Base-by-base conservation (phyloP, 2,329 filamentous ascomycete genomes). In the Colletotrichum theobromicola region DNA sequence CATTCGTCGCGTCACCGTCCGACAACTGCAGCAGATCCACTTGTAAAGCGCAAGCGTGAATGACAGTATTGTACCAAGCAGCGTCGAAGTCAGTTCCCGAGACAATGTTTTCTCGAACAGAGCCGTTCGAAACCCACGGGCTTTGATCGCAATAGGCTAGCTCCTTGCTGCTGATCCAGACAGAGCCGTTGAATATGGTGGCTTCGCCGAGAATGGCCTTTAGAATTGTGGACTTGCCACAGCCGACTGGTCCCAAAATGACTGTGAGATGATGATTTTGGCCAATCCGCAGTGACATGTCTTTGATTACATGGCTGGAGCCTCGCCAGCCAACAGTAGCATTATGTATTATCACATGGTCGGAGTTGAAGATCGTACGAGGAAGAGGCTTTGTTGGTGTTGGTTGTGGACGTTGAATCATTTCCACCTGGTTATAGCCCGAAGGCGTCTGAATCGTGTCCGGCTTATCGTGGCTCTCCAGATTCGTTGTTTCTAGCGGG, bases 81-180 rank as follows among this genome's bases (percentile, higher is more conserved):
- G 76, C 76, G 10, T 86, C 81, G 15, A 65, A 65, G 30, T 24
- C 15, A 0, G 79, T 79, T 4, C 77, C 58, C 0, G 83, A 85
- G 1, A 84, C 69, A 7, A 88, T 85, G 46, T 84, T 85, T 1
- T 84, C 76, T 12, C 80, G 79, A n/a, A 88, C 77, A 0, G 82
- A 84, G 4, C 75, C 80, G 71, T 88, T 87, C 6, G 80, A 80
- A 4, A 87, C 80, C 85, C 86, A 89, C 1, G 86, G 83, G 0
- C 78, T 81, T 67, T 89, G 87, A 60, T 83, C 82, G 67, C 85
- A 87, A 76, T 85, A 88, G 0, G 83, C 85, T 16, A 85, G 72
- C 35, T 80, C 79, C 1, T 70, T 77, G 42, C 42, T 50, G n/a
- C 42, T 50, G 18, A 50, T 50, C 37, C 30, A 62, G 30, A 70